phyloP scores from a whole-genome alignment of 805 yeast species.

The Sungouiozyma ichnusensis region DNA sequence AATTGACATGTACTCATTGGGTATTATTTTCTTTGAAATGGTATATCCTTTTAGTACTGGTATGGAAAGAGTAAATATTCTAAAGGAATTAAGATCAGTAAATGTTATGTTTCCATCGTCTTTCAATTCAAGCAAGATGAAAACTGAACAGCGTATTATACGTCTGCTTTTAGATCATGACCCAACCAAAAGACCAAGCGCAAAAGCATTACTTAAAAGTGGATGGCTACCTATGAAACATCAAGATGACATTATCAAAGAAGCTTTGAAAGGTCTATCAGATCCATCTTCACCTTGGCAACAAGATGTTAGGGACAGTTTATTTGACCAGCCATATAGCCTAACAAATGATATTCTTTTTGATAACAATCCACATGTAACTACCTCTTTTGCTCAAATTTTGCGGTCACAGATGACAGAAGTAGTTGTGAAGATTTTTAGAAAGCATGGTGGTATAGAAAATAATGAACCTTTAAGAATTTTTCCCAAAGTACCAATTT shows the following conservation, averaged over 20 bases:
- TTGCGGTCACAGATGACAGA: slow-evolving; percentile 50
- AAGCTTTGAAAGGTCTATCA: slow-evolving; percentile 73
- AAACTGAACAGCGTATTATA: slow-evolving; percentile 59
- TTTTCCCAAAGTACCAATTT: slow-evolving; percentile 75
- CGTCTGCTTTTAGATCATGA: slow-evolving; percentile 62
- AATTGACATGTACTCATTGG: slow-evolving; percentile 91
- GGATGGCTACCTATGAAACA: slow-evolving; percentile 83
- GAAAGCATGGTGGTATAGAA: slow-evolving; percentile 79
- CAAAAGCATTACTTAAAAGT: slow-evolving; percentile 60
- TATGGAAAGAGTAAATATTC: slow-evolving; percentile 78
- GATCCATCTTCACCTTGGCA: slow-evolving; percentile 94
- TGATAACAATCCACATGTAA: slow-evolving; percentile 36
- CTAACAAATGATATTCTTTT: slow-evolving; percentile 77
- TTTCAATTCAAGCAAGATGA: slow-evolving; percentile 42
- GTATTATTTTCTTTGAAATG: slow-evolving; percentile 95
- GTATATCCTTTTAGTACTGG: slow-evolving; percentile 73
- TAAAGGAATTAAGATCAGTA: slow-evolving; percentile 52
- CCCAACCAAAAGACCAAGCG: slow-evolving; percentile 71
- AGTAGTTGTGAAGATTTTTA: slow-evolving; percentile 53
- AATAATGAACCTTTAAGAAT: slow-evolving; percentile 52
- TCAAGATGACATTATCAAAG: slow-evolving; percentile 81
- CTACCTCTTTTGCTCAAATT: slow-evolving; percentile 39
- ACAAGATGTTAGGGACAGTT: slow-evolving; percentile 75
- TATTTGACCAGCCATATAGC: slow-evolving; percentile 78
- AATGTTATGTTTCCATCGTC: slow-evolving; percentile 60